Conservation (phyloP, 2,329 filamentous ascomycete species). For the Verticillium dahliae region DNA sequence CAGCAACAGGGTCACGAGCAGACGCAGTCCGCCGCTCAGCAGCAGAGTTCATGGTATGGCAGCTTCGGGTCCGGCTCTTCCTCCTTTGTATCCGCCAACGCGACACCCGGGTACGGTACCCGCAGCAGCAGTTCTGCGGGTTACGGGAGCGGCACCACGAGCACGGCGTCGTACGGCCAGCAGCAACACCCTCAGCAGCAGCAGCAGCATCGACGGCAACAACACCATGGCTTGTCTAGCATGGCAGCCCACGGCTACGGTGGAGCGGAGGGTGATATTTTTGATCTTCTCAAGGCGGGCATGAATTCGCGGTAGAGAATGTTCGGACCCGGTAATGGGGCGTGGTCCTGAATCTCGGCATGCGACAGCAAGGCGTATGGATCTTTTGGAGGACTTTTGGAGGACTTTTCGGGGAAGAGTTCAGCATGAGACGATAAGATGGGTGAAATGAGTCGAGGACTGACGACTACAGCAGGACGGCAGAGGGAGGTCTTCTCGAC, state of each 20-base stretch:
- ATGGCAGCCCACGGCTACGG: background rate
- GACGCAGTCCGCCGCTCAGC: background rate
- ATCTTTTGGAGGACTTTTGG: background rate
- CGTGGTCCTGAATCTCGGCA: no score
- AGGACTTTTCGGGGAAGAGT: background rate
- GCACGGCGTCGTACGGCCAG: slow-evolving; percentile 1
- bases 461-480: no score
- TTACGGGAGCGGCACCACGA: background rate
- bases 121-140: background rate
- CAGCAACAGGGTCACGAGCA: slow-evolving; percentile 5
- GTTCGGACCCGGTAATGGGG: no score
- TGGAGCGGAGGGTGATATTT: background rate
- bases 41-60: background rate
- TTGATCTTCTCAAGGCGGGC: background rate
- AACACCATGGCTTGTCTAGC: background rate
- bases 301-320: background rate
- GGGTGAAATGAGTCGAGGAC: background rate
- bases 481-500: background rate
- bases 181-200: slow-evolving; percentile 2
- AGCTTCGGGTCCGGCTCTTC: background rate
- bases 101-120: background rate
- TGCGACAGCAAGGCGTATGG: no score
- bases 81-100: background rate
- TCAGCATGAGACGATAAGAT: background rate
- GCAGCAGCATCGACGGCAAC: background rate